Conservation (phyloP, 352 stramenopile genomes). For the Plasmopara muralis region DNA sequence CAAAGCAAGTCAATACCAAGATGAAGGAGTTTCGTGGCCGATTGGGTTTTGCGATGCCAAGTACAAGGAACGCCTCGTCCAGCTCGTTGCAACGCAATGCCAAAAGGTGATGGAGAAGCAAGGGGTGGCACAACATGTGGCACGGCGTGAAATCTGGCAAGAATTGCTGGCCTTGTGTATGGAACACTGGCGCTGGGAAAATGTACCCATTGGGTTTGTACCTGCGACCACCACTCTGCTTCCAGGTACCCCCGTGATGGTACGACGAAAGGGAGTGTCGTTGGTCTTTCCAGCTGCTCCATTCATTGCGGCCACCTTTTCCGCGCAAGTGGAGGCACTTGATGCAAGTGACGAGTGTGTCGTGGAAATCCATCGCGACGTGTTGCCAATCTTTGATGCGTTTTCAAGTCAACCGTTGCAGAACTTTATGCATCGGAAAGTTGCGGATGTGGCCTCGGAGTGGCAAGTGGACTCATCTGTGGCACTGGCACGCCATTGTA, state of each 20-base stretch:
- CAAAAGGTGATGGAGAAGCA: constrained; percentile 19
- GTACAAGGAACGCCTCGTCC: constrained; percentile 57
- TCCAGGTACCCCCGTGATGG: constrained; percentile 51
- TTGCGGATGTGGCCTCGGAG: constrained; percentile 42
- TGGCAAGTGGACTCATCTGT: constrained; percentile 70
- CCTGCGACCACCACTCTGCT: constrained; percentile 34
- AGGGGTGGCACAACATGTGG: constrained; percentile 14
- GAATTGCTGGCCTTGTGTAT: constrained; percentile 58
- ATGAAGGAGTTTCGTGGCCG: constrained; percentile 19
- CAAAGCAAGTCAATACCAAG: constrained; percentile 28
- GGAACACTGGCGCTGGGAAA: constrained; percentile 65
- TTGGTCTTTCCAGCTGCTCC: constrained; percentile 52
- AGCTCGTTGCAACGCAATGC: constrained; percentile 42
- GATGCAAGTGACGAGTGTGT: constrained; percentile 35
- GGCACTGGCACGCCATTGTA: constrained; percentile 52
- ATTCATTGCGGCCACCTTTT: constrained; percentile 43
- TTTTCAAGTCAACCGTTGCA: constrained; percentile 59
- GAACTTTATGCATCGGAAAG: constrained; percentile 53
- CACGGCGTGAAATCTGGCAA: constrained; percentile 58
- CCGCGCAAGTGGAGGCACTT: constrained; percentile 24
- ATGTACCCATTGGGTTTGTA: constrained; percentile 62
- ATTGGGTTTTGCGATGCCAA: constrained; percentile 38
- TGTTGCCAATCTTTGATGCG: constrained; percentile 58
- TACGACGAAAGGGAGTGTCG: constrained; percentile 64
- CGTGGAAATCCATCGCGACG: constrained; percentile 38